Percentiles rank a stretch among this genome's conserved stretches.
Conservation (phyloP, 2,329 filamentous ascomycete species). For the Aureobasidium sp. region DNA sequence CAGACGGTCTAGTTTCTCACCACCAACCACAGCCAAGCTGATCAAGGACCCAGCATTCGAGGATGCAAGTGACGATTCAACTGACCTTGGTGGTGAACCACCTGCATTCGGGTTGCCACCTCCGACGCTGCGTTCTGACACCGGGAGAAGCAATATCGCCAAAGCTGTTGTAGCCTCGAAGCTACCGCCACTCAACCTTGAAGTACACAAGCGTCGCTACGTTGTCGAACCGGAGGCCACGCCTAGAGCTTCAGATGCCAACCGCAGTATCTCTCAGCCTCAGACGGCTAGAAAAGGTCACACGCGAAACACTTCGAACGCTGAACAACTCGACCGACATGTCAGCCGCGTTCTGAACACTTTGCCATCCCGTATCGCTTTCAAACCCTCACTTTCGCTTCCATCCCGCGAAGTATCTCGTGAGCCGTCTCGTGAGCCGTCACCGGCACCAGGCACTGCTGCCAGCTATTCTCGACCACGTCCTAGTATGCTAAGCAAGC, state of each 20-base stretch:
- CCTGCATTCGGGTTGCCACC: conserved; percentile 6
- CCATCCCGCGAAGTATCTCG: not conserved
- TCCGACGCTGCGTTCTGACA: conserved; percentile 12
- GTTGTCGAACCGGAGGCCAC: not conserved
- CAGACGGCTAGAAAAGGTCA: not conserved
- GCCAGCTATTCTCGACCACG: not conserved
- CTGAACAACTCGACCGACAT: conserved; percentile 60
- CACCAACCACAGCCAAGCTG: not conserved
- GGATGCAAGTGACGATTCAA: not conserved
- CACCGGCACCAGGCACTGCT: not conserved
- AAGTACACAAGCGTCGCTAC: conserved; percentile 32
- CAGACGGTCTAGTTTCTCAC: not conserved
- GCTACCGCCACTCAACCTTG: conserved; percentile 33
- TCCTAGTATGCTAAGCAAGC: not conserved
- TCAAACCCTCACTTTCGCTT: conserved; percentile 57
- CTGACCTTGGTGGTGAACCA: not conserved
- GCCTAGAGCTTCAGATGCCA: not conserved
- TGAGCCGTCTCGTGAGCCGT: not conserved
- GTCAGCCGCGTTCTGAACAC: conserved; percentile 28
- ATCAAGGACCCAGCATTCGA: not conserved
- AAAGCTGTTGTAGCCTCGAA: conserved; percentile 3
- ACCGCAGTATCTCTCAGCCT: not conserved
- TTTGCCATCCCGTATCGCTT: conserved; percentile 35
- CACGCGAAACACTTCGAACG: conserved; percentile 28
- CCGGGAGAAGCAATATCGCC: conserved; percentile 6